Base-by-base conservation (phyloP, 177 flowering plant species). In the Telopea speciosissima region DNA sequence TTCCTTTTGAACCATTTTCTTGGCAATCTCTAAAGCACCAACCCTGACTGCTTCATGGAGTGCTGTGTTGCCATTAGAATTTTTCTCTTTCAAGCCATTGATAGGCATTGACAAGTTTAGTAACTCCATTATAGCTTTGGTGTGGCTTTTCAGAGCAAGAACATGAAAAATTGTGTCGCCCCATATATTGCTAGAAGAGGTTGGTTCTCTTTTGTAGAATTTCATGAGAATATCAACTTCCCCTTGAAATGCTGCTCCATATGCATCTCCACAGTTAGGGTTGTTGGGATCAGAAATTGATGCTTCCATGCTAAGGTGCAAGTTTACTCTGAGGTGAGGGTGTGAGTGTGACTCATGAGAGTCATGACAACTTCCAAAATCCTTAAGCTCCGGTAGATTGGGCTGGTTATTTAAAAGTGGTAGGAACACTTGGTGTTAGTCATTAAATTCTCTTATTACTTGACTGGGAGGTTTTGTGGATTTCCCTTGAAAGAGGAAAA, bases 141-240 rank as follows among this genome's bases (percentile, higher is more conserved):
- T 6, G 25, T 61, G 63, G 14, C 63, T 3, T 6, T 61, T 13
- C 10, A 61, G 26, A 61, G 63, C 63, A 61, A 61, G 63, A 7
- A 61, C 63, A 61, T 61, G 63, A 61, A 61, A 28, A 24, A 61
- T 28, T 3, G 63, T 61, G 26, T 61, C 63, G 12, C 63, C 63
- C 10, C 2, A 61, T 1, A 61, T 28, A 24, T 61, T 61, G 14
- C 23, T 23, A 2, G 63, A 28, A 14, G 63, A 61, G 9, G 63
- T 61, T 25, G 63, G 63, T 9, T 61, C 26, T 61, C 63, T 61
- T 13, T 25, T 61, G 63, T 61, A 61, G 63, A 61, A 61, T 28
- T 61, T 16, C 9, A 13, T 8, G 63, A 61, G 25, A 24, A n/a
- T 24, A 13, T 23, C 63, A 19, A 19, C 9, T 3, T 61, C 28